A percentile compares a stretch with the other conserved stretches of the same genome.
Evolutionary conservation across 495 filamentous ascomycete species (phyloP).

Genomic region (Emericellopsis terricola): DNA sequence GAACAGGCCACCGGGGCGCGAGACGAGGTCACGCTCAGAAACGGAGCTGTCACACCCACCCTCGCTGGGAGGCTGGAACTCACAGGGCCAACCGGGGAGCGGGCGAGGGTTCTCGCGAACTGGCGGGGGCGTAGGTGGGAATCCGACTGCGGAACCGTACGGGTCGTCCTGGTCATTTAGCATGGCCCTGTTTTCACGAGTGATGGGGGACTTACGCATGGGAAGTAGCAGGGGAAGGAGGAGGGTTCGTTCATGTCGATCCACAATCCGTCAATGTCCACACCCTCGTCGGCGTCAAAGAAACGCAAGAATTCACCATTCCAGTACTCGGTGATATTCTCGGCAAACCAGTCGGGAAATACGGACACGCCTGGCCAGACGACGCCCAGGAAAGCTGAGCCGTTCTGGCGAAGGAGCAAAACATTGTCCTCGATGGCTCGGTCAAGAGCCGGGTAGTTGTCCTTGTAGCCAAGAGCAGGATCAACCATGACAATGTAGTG

Average conservation of each 20-base stretch:
- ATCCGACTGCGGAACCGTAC: slow-evolving; percentile 29
- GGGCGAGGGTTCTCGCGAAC: slow-evolving; percentile 38
- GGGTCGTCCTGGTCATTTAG: slow-evolving; percentile 35
- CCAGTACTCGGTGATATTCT: slow-evolving; percentile 52
- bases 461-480: slow-evolving; percentile 52
- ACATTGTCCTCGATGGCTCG: slow-evolving; percentile 40
- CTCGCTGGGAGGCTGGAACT: slow-evolving; percentile 40
- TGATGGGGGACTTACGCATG: slow-evolving; percentile 27
- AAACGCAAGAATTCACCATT: slow-evolving; percentile 50
- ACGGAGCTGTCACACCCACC: slow-evolving; percentile 24
- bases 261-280: slow-evolving; percentile 78
- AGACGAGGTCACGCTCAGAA: slow-evolving; percentile 5
- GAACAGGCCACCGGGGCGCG: background rate
- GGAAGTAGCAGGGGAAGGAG: slow-evolving; percentile 49
- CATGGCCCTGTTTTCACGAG: too few relatives aligned
- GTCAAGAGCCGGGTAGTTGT: slow-evolving; percentile 43
- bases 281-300: slow-evolving; percentile 44
- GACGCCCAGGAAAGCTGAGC: slow-evolving; percentile 52
- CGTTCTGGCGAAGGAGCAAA: slow-evolving; percentile 48
- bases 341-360: slow-evolving; percentile 74
- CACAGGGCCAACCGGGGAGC: slow-evolving; percentile 52
- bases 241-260: slow-evolving; percentile 73
- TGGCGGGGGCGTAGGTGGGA: slow-evolving; percentile 47
- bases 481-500: slow-evolving; percentile 83
- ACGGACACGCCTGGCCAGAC: slow-evolving; percentile 75